Percentiles rank a stretch among this genome's conserved stretches.
These are phyloP conservation scores for Macadamia integrifolia DNA, from an alignment of 164 flowering plant genomes.

Conservation along the genomic window DNA sequence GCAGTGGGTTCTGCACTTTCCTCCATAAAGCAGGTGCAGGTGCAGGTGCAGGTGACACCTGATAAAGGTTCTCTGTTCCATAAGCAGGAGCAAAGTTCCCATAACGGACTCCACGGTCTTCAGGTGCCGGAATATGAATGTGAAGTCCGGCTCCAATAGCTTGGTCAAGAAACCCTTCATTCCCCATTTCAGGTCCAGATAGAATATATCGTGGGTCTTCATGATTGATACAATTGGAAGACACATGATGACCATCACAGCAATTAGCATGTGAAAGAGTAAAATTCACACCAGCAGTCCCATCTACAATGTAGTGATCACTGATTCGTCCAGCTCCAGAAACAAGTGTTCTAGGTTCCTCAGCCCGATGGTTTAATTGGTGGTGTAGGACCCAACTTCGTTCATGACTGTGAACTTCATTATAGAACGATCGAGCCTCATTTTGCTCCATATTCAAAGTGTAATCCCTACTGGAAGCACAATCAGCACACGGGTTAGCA, in stretches of 20 bases:
- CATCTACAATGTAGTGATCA: slow-evolving; percentile 53
- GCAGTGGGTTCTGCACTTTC: slow-evolving; percentile 50
- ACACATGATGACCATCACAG: slow-evolving; percentile 36
- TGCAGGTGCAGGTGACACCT: slow-evolving; percentile 34
- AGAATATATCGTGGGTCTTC: slow-evolving; percentile 41
- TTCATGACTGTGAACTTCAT: slow-evolving; percentile 52
- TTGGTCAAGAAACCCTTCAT: slow-evolving; percentile 56
- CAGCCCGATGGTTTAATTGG: slow-evolving; percentile 46
- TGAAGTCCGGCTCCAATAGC: slow-evolving; percentile 33
- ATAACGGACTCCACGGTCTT: slow-evolving; percentile 51
- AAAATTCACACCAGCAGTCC: slow-evolving; percentile 36
- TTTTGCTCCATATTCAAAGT: slow-evolving; percentile 44
- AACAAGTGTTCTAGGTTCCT: slow-evolving; percentile 45
- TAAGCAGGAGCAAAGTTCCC: slow-evolving; percentile 47
- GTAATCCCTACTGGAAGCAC: slow-evolving; percentile 45
- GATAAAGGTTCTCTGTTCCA: slow-evolving; percentile 52
- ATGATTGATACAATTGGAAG: slow-evolving; percentile 38
- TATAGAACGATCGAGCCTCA: slow-evolving; percentile 35
- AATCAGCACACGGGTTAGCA: slow-evolving; percentile 38
- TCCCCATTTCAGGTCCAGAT: slow-evolving; percentile 47
- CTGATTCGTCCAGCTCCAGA: slow-evolving; percentile 51
- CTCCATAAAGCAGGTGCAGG: slow-evolving; percentile 53
- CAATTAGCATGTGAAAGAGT: slow-evolving; percentile 41
- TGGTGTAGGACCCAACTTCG: slow-evolving; percentile 63
- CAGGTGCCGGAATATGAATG: slow-evolving; percentile 36